phyloP scores from a whole-genome alignment of 331 rosid species.

The Rhamnella rubrinervis region DNA sequence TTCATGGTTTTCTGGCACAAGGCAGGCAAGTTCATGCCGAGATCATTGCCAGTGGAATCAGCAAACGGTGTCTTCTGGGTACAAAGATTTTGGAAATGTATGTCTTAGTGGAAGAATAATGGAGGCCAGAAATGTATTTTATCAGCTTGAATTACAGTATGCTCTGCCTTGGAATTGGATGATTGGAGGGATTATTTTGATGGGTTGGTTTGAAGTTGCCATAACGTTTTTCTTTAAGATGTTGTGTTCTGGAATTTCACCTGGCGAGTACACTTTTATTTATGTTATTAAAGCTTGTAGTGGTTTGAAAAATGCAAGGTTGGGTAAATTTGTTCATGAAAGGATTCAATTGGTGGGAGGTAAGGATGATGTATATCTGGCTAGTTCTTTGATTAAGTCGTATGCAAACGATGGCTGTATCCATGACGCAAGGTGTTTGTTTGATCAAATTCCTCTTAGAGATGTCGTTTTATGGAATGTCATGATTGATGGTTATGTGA shows the following conservation, averaged over 20 bases:
- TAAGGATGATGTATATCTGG: constrained; percentile 59
- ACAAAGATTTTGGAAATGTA: constrained; percentile 63
- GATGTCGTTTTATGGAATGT: constrained; percentile 78
- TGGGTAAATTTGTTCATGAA: constrained; percentile 59
- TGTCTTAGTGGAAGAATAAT: constrained; percentile 53
- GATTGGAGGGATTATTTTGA: constrained; percentile 64
- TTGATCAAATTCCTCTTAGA: constrained; percentile 62
- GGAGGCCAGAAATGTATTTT: constrained; percentile 59
- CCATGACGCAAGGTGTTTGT: constrained; percentile 56
- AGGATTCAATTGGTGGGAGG: constrained; percentile 46
- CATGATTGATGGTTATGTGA: constrained; percentile 70
- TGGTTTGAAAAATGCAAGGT: constrained; percentile 50
- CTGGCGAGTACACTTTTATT: constrained; percentile 85
- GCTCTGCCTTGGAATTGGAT: constrained; percentile 87
- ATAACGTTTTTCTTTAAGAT: constrained; percentile 76
- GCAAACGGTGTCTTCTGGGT: constrained; percentile 28
- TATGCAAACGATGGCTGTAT: constrained; percentile 63
- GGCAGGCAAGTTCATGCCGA: constrained; percentile 69
- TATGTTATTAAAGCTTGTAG: constrained; percentile 78
- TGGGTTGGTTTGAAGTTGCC: constrained; percentile 58
- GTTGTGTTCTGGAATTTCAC: constrained; percentile 61
- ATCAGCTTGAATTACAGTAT: constrained; percentile 43
- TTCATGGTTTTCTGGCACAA: constrained; percentile 43
- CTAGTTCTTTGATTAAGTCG: constrained; percentile 68
- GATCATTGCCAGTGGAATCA: constrained; percentile 46